A percentile compares a stretch with the other conserved stretches of the same genome.
Conservation (phyloP, 371 early-diverging fungal species). For the Mucor ambiguus region DNA sequence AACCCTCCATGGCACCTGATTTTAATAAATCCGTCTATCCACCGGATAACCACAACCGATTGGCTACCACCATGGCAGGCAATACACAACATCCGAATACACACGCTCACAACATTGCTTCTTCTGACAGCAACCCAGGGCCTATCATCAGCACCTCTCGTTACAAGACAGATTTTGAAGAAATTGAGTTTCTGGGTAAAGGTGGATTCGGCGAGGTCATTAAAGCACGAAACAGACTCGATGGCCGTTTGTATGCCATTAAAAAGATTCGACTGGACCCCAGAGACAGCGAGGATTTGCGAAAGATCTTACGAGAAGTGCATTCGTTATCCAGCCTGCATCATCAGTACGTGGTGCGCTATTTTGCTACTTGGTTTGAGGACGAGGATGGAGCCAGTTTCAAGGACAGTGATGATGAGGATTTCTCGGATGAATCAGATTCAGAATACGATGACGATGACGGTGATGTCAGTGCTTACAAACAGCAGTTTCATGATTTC, state of each 20-base stretch:
- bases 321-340: conserved; percentile 89
- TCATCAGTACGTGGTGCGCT: conserved; percentile 91
- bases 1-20: conserved; percentile 18
- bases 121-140: neutral
- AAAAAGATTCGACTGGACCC: conserved; percentile 84
- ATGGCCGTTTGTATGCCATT: conserved; percentile 90
- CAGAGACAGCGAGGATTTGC: conserved; percentile 73
- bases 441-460: conserved; percentile 53
- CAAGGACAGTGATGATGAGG: conserved; percentile 53
- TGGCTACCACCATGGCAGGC: neutral
- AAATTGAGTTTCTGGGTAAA: conserved; percentile 89
- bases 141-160: conserved; percentile 49
- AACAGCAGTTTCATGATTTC: conserved; percentile 56
- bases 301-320: conserved; percentile 89
- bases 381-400: conserved; percentile 38
- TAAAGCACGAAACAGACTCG: conserved; percentile 85
- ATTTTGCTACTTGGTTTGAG: conserved; percentile 96
- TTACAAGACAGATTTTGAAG: conserved; percentile 90
- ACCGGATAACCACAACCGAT: conserved; percentile 9
- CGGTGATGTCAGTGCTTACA: conserved; percentile 51
- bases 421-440: conserved; percentile 48
- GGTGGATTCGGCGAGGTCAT: conserved; percentile 96
- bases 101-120: neutral
- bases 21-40: conserved; percentile 14
- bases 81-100: neutral